Evolutionary conservation across 305 asterid species (phyloP).

Genomic region (Lippia alba): DNA sequence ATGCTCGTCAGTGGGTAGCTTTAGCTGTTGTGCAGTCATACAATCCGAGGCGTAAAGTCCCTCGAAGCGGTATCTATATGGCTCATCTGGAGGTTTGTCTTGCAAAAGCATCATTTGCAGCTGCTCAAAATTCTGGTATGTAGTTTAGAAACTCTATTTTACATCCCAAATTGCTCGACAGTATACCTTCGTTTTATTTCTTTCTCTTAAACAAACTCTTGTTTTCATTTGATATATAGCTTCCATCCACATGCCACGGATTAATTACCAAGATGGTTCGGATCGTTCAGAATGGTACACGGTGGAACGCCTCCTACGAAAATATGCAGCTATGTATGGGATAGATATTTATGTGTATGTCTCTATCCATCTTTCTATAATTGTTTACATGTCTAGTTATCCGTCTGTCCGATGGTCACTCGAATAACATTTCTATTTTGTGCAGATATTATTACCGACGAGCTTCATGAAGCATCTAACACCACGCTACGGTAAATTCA

Average conservation of each 20-base stretch:
- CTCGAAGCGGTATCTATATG: constrained; percentile 75
- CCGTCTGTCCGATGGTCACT: constrained; percentile 9
- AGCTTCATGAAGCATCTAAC: constrained; percentile 38
- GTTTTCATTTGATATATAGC: constrained; percentile 43
- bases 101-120: constrained; percentile 81
- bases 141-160: neutral
- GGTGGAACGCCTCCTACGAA: constrained; percentile 81
- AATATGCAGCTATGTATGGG: constrained; percentile 75
- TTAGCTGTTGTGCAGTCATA: constrained; percentile 92
- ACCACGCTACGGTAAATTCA: neutral
- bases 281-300: constrained; percentile 94
- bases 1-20: constrained; percentile 76
- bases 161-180: neutral
- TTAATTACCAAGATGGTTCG: constrained; percentile 74
- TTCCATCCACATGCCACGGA: constrained; percentile 95
- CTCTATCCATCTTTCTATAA: constrained; percentile 27
- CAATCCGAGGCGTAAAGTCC: constrained; percentile 79
- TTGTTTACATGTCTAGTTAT: constrained; percentile 3
- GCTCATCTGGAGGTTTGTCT: constrained; percentile 80
- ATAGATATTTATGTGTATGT: constrained; percentile 78
- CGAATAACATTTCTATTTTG: constrained; percentile 23
- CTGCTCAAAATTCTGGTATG: constrained; percentile 84
- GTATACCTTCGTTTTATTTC: neutral
- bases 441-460: constrained; percentile 70
- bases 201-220: neutral